Evolutionary conservation across 2,329 filamentous ascomycete genomes (phyloP).

Genomic region (Botryotinia globosa): DNA sequence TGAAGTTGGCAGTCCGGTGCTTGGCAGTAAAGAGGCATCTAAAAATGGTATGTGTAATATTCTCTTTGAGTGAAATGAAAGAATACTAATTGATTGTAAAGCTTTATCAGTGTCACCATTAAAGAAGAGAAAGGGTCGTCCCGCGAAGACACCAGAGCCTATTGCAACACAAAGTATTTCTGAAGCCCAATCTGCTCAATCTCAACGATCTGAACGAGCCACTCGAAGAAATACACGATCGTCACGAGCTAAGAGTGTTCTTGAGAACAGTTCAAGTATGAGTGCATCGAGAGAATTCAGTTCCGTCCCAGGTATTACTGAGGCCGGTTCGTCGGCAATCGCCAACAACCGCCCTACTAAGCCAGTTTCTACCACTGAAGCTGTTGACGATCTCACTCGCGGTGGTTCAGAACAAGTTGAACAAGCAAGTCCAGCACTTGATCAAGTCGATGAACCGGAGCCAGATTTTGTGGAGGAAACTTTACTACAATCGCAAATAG

Average conservation of each 20-base stretch:
- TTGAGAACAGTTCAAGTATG: constrained; percentile 12
- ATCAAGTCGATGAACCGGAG: constrained; percentile 1
- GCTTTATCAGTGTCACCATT: constrained; percentile 10
- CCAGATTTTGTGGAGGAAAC: constrained; percentile 15
- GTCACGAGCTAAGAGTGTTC: constrained; percentile 19
- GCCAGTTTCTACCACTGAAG: constrained; percentile 7
- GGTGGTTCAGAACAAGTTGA: neutral
- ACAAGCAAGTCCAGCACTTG: constrained; percentile 1
- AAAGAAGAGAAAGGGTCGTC: constrained; percentile 25
- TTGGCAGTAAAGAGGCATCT: constrained; percentile 29
- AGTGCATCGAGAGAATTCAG: neutral
- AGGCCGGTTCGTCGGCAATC: neutral
- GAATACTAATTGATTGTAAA: neutral
- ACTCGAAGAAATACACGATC: constrained; percentile 1
- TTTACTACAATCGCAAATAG: constrained; percentile 18
- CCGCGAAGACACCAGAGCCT: constrained; percentile 17
- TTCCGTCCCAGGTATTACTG: neutral
- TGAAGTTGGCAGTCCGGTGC: constrained; percentile 25
- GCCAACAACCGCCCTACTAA: neutral
- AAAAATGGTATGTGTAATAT: constrained; percentile 18
- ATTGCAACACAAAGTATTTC: neutral
- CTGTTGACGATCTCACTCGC: constrained; percentile 15
- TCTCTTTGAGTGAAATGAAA: neutral
- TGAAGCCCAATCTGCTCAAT: neutral
- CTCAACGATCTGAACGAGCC: neutral